Conservation (phyloP, 495 filamentous ascomycete species). For the Xylaria curta region DNA sequence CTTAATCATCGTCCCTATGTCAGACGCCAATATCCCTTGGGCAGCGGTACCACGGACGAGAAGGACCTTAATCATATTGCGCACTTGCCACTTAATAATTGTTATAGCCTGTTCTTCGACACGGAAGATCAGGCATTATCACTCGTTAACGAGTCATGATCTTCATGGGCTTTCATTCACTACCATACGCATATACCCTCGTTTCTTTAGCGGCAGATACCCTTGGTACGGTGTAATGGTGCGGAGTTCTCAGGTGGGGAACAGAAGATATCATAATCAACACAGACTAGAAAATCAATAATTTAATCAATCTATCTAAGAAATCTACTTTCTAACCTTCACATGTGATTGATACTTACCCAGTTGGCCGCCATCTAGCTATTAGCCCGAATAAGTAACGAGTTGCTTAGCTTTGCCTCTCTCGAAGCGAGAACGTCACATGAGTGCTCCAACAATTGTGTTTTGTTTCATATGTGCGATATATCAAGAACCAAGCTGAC, state of each 20-base stretch:
- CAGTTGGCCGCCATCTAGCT: neutral
- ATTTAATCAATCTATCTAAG: neutral
- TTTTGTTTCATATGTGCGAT: neutral
- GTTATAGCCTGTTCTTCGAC: neutral
- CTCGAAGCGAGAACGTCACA: neutral
- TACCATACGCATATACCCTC: constrained; percentile 22
- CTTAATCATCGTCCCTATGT: neutral
- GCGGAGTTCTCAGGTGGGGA: constrained; percentile 14
- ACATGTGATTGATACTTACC: neutral
- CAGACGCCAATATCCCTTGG: neutral
- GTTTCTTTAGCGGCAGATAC: constrained; percentile 14
- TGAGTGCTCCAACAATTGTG: neutral
- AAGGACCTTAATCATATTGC: constrained; percentile 2
- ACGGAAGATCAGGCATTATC: neutral
- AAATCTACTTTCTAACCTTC: neutral
- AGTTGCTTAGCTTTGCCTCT: neutral
- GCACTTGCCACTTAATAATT: neutral
- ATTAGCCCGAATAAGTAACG: neutral
- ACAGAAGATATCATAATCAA: neutral
- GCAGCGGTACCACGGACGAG: neutral
- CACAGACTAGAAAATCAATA: neutral
- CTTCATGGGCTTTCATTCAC: neutral
- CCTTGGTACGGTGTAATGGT: constrained; percentile 10
- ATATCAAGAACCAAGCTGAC: too few species aligned
- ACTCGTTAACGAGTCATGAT: constrained; percentile 8